phyloP scores from a whole-genome alignment of 208 protist species.

The Trypanosoma mega region DNA sequence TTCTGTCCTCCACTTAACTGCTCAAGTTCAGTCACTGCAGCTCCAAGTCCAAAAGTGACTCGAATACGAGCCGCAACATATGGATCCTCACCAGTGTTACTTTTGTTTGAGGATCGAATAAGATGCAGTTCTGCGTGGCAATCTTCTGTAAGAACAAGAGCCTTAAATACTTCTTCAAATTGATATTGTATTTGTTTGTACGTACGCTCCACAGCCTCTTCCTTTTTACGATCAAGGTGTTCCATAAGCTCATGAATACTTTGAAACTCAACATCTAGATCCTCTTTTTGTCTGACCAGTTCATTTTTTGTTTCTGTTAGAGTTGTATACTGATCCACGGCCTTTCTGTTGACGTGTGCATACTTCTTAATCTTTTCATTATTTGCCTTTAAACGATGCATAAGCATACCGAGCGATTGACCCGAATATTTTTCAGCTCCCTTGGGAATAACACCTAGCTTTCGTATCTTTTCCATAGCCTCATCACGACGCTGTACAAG shows the following conservation, averaged over 20 bases:
- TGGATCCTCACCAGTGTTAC: conserved; percentile 53
- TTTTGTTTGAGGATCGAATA: conserved; percentile 31
- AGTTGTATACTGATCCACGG: conserved; percentile 96
- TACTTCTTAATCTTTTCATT: conserved; percentile 90
- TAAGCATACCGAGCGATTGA: conserved; percentile 70
- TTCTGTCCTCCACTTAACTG: conserved; percentile 98
- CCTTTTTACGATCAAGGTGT: conserved; percentile 96
- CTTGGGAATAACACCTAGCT: conserved; percentile 87
- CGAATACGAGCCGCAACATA: conserved; percentile 93
- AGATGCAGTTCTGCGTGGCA: conserved; percentile 81
- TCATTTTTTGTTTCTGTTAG: conserved; percentile 90
- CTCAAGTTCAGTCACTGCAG: conserved; percentile 77
- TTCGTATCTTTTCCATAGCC: conserved; percentile 83
- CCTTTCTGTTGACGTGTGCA: conserved; percentile 98
- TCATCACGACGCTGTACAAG: conserved; percentile 87
- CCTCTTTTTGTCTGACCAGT: conserved; percentile 74
- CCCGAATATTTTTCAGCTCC: conserved; percentile 46
- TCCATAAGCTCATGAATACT: conserved; percentile 95
- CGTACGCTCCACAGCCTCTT: conserved; percentile 97
- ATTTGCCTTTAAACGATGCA: conserved; percentile 69
- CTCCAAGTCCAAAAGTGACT: conserved; percentile 87
- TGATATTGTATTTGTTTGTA: conserved; percentile 97
- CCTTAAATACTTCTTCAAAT: conserved; percentile 96
- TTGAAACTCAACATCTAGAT: conserved; percentile 73
- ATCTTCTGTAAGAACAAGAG: conserved; percentile 94